Evolutionary conservation across 495 filamentous ascomycete species (phyloP).

Genomic region (Penicillium paxilli): DNA sequence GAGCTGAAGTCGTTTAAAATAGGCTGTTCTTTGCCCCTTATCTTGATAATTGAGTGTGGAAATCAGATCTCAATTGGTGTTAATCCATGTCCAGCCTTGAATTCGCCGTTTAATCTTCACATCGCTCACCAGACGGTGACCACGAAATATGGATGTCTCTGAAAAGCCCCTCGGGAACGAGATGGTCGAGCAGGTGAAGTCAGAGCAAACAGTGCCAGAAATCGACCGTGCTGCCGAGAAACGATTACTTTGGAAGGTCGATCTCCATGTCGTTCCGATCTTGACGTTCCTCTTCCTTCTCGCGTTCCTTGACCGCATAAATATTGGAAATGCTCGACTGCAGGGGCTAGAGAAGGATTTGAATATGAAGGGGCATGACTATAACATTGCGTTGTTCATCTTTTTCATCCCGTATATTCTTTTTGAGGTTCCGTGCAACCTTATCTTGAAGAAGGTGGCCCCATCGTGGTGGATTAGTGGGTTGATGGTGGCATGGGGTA

Average conservation of each 20-base stretch:
- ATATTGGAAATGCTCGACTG: conserved; percentile 64
- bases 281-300: conserved; percentile 39
- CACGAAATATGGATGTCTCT: conserved; percentile 2
- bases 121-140: neutral
- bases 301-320: conserved; percentile 51
- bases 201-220: neutral
- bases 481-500: conserved; percentile 58
- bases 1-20: too few species aligned
- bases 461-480: conserved; percentile 58
- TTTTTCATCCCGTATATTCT: conserved; percentile 69
- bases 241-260: conserved; percentile 38
- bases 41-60: neutral
- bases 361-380: conserved; percentile 54
- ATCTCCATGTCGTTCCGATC: conserved; percentile 41
- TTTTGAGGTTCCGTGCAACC: conserved; percentile 65
- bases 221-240: conserved; percentile 31
- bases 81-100: neutral
- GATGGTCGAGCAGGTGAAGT: conserved; percentile 15
- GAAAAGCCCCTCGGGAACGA: conserved; percentile 15
- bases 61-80: neutral
- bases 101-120: neutral
- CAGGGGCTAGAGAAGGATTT: conserved; percentile 61
- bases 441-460: conserved; percentile 63
- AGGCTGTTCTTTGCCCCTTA: neutral
- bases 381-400: conserved; percentile 62